Base-by-base conservation (phyloP, 805 yeast genomes). In the Wickerhamomyces silvicola region DNA sequence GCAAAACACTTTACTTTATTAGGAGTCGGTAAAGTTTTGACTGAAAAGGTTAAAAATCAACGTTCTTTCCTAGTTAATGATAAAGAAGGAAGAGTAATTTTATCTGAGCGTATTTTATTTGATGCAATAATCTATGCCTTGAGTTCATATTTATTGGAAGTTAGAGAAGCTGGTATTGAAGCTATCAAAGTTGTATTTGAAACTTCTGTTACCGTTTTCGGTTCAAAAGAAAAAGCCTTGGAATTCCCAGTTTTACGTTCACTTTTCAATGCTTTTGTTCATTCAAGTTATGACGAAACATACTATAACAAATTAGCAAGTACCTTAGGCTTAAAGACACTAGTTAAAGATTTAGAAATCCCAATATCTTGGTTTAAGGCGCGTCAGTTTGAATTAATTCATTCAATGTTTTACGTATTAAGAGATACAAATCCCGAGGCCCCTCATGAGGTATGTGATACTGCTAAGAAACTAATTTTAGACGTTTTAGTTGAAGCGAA, bases 221-320 rank as follows among this genome's bases (percentile, higher is more conserved):
- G 90, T 0, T 59, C 69, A 0, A 66, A 67, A 2, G 82, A 77
- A 13, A 71, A 75, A 28, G 80, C 85, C 1, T 66, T 81, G 37
- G 70, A 75, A 32, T 81, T 84, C 34, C 85, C 95, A 2, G 68
- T 87, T 22, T 71, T 87, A 42, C 72, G 92, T 37, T 69, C 80
- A 6, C 64, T 90, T 64, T 78, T 84, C 43, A 79, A 85, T 31
- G 80, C 79, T 32, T 81, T 94, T 48, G 78, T 92, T 27, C 99
- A 94, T 50, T 73, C 85, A 27, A 88, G 97, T 59, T 92, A 83
- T 52, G 94, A 84, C 40, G 95, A 85, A 55, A 80, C 77, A 22
- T 90, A 83, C 58, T 84, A 82, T 53, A 70, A 78, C 21, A 92
- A 92, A 45, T 66, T 84, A 7, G 97, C 97, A 7, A 97, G 97